Evolutionary conservation across 164 flowering plant species (phyloP).

Genomic region (Macadamia integrifolia): DNA sequence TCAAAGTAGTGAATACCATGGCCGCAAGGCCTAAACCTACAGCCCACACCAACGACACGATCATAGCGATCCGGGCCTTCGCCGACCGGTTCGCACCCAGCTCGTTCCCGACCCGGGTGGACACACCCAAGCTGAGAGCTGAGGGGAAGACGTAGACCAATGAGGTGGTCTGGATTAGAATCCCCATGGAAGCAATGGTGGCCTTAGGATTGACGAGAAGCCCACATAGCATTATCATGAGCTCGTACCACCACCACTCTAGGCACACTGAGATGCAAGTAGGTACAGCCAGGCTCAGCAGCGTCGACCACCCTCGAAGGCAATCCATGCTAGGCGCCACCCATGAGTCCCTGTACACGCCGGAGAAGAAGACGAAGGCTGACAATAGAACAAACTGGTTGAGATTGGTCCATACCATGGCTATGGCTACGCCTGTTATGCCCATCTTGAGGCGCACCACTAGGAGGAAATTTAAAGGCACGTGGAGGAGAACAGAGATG

Average conservation of each 20-base stretch:
- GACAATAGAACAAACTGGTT: slow-evolving; percentile 50
- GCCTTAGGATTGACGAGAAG: slow-evolving; percentile 72
- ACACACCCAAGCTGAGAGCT: slow-evolving; percentile 74
- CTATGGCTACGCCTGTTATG: slow-evolving; percentile 76
- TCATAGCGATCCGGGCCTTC: slow-evolving; percentile 58
- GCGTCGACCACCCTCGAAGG: slow-evolving; percentile 69
- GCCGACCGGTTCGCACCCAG: slow-evolving; percentile 81
- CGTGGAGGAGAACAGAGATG: slow-evolving; percentile 68
- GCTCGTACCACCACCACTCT: slow-evolving; percentile 99
- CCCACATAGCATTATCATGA: slow-evolving; percentile 89
- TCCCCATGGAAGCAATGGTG: slow-evolving; percentile 91
- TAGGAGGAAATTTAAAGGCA: slow-evolving; percentile 74
- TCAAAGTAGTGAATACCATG: slow-evolving; percentile 54
- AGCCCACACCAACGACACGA: slow-evolving; percentile 57
- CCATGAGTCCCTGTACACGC: slow-evolving; percentile 72
- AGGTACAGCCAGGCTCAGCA: slow-evolving; percentile 70
- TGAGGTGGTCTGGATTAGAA: slow-evolving; percentile 83
- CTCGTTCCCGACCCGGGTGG: slow-evolving; percentile 79
- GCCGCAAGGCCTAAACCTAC: slow-evolving; percentile 58
- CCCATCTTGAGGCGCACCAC: slow-evolving; percentile 74
- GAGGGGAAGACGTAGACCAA: slow-evolving; percentile 89
- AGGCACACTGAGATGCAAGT: slow-evolving; percentile 84
- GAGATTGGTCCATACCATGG: slow-evolving; percentile 83
- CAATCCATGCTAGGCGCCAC: slow-evolving; percentile 75
- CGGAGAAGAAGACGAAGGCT: slow-evolving; percentile 57